phyloP scores from a whole-genome alignment of 2,329 filamentous ascomycete species.

The Fusarium ramigenum region DNA sequence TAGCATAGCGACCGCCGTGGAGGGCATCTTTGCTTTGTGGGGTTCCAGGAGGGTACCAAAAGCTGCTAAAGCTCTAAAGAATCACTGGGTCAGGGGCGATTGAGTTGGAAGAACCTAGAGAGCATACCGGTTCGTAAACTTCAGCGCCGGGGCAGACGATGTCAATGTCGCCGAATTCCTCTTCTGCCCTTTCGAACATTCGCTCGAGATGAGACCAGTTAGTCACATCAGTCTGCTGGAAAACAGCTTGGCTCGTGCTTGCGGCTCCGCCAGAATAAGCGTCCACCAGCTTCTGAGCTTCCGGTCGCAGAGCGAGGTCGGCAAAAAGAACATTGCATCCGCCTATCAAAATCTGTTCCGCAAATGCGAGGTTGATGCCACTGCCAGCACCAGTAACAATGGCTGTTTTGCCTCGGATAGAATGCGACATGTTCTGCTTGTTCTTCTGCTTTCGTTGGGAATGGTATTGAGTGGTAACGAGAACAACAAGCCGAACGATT shows the following conservation, averaged over 20 bases:
- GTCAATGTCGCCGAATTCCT: background rate
- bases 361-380: background rate
- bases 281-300: background rate
- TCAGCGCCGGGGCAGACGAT: background rate
- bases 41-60: background rate
- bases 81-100: background rate
- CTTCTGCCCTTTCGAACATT: background rate
- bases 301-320: background rate
- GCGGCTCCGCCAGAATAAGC: background rate
- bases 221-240: background rate
- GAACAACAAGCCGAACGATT: too few species aligned
- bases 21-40: background rate
- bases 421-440: background rate
- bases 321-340: background rate
- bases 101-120: fast-evolving
- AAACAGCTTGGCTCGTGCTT: background rate
- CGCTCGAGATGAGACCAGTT: background rate
- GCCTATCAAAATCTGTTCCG: background rate
- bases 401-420: background rate
- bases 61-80: background rate
- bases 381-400: background rate
- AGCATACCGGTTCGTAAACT: background rate
- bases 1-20: background rate
- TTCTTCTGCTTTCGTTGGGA: background rate
- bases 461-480: background rate